A percentile compares a stretch with the other conserved stretches of the same genome.
These are phyloP conservation scores for Roridomyces roridus DNA, from an alignment of 768 basidiomycete species.

Conservation along the genomic window DNA sequence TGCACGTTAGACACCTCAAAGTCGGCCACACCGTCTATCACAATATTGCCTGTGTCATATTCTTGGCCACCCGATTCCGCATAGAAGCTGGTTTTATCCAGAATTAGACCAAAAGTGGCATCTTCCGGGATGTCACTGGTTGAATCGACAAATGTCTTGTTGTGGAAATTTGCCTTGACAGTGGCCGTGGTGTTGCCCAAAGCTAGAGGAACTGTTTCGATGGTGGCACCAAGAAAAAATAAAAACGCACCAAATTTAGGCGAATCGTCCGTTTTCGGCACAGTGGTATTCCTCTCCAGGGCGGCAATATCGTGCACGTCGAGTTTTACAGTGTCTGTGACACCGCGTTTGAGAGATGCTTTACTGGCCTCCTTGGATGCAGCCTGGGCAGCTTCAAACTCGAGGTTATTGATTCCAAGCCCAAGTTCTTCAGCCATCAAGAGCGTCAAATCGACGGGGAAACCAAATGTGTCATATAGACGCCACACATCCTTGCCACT, in stretches of 20 bases:
- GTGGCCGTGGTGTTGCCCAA: slow-evolving; percentile 77
- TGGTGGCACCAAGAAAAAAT: too few species aligned
- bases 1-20: slow-evolving; percentile 96
- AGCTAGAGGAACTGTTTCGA: too few species aligned
- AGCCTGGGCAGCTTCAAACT: slow-evolving; percentile 89
- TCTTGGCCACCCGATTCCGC: slow-evolving; percentile 98
- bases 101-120: slow-evolving; percentile 79
- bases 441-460: slow-evolving; percentile 94
- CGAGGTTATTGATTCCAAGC: slow-evolving; percentile 81
- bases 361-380: slow-evolving; percentile 93
- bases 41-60: slow-evolving; percentile 93
- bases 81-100: slow-evolving; percentile 95
- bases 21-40: slow-evolving; percentile 89
- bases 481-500: slow-evolving; percentile 96
- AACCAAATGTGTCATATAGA: slow-evolving; percentile 97
- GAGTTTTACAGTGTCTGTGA: slow-evolving; percentile 77
- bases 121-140: slow-evolving; percentile 71
- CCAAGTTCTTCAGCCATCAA: slow-evolving; percentile 97
- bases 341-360: slow-evolving; percentile 75
- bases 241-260: slow-evolving; percentile 76
- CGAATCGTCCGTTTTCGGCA: slow-evolving; percentile 93
- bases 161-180: slow-evolving; percentile 86
- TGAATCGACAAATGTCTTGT: slow-evolving; percentile 74
- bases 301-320: slow-evolving; percentile 94
- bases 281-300: slow-evolving; percentile 75